Evolutionary conservation across 192 early-diverging fungal genomes (phyloP), one percentile per base, ranked within the genome.

Genomic region (Coemansia sp.): DNA sequence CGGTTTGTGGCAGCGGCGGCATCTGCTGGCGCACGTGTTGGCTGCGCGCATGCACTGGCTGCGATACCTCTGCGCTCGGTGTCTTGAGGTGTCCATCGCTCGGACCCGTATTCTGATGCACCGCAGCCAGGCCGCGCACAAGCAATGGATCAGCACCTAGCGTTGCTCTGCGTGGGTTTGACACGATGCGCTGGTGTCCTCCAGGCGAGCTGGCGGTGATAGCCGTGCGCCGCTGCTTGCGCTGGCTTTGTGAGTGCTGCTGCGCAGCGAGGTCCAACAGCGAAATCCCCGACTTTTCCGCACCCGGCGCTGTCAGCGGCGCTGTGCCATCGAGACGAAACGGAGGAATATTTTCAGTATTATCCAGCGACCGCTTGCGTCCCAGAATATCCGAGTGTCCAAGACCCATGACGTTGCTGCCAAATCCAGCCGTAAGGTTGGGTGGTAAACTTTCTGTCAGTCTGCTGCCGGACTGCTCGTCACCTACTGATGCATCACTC

Each of bases 321-420:
- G 61, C 32, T 14, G 56, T 30, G 44, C 55, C 56, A 19, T 73
- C 70, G 5, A 63, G 60, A 0, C 62, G 61, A 60, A 66, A 69
- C 26, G 69, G 70, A 18, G 76, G 76, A 26, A 78, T 63, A 30
- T 78, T 78, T 27, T 78, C 76, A 24, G 64, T 30, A 44, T 73
- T 78, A 24, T 78, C 76, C 18, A 78, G 65, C 30, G 70, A 72
- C 34, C 76, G 76, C 60, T 78, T 78, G 70, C 70, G 76, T 9
- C 60, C 30, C 14, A 71, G 24, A 8, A 63, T 52, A 44, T 65
- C 76, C 1, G 61, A 49, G 60, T 72, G 76, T 50, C 76, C 76
- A 9, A 78, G 65, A 9, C 60, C 58, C 54, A 78, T 54, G 14
- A 63, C 74, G 23, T 65, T 52, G 57, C 53, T 67, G 49, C 34